These are phyloP conservation scores for Paspalum notatum DNA, from an alignment of 176 grass and related monocot species.

Conservation along the genomic window DNA sequence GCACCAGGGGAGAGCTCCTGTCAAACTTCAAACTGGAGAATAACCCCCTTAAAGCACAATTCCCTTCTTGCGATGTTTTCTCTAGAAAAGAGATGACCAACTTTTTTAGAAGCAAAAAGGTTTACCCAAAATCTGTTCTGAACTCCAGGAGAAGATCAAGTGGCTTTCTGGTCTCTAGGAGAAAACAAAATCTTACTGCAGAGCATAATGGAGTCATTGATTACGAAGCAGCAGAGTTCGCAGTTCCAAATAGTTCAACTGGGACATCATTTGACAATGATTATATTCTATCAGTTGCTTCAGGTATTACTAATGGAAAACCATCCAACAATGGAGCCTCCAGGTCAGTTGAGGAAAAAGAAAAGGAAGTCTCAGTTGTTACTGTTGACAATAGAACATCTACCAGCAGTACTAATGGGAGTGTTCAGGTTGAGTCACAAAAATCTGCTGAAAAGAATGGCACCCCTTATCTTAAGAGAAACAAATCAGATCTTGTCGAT, in stretches of 20 bases:
- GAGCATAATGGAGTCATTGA: conserved; percentile 46
- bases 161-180: conserved; percentile 42
- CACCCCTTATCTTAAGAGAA: conserved; percentile 39
- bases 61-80: conserved; percentile 85
- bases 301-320: conserved; percentile 55
- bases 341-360: conserved; percentile 47
- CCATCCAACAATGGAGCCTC: conserved; percentile 53
- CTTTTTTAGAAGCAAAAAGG: conserved; percentile 80
- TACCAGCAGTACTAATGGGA: conserved; percentile 42
- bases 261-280: conserved; percentile 48
- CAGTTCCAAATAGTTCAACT: conserved; percentile 51
- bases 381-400: conserved; percentile 56
- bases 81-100: conserved; percentile 79
- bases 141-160: conserved; percentile 51
- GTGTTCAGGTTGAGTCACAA: conserved; percentile 41
- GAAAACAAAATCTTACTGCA: conserved; percentile 40
- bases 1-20: conserved; percentile 38
- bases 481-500: conserved; percentile 51
- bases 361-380: conserved; percentile 30
- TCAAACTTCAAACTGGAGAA: conserved; percentile 54
- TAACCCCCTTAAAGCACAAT: conserved; percentile 82
- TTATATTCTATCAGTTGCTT: conserved; percentile 58
- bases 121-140: conserved; percentile 77
- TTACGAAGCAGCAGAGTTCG: conserved; percentile 46
- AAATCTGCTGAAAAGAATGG: conserved; percentile 50